phyloP scores from a whole-genome alignment of 768 basidiomycete species.

The Mycena albidolilacea region DNA sequence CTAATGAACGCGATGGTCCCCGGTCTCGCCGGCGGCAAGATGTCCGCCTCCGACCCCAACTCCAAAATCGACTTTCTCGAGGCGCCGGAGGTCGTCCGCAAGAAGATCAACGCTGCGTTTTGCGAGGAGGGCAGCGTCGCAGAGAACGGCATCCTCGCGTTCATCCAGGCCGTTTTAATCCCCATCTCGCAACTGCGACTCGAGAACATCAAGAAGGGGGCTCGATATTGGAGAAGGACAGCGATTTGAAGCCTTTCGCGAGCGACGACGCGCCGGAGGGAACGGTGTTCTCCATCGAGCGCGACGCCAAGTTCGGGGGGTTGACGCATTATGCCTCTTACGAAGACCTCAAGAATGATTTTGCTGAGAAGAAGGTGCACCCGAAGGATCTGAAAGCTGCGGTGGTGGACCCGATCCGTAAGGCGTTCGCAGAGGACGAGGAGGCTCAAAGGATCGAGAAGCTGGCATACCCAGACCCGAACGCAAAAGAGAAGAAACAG shows the following conservation, averaged over 20 bases:
- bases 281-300: constrained; percentile 83
- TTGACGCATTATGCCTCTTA: constrained; percentile 80
- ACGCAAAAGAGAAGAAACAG: constrained; percentile 70
- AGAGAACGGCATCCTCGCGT: constrained; percentile 91
- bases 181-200: constrained; percentile 85
- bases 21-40: constrained; percentile 95
- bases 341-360: constrained; percentile 81
- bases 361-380: constrained; percentile 82
- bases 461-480: constrained; percentile 79
- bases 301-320: constrained; percentile 89
- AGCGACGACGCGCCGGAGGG: constrained; percentile 81
- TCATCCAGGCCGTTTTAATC: constrained; percentile 88
- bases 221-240: constrained; percentile 62
- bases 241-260: constrained; percentile 75
- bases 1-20: constrained; percentile 99
- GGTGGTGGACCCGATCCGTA: constrained; percentile 85
- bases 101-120: constrained; percentile 93
- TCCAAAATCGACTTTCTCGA: constrained; percentile 99
- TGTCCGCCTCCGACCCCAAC: constrained; percentile 98
- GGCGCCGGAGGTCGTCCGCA: constrained; percentile 82
- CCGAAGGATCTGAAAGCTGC: constrained; percentile 91
- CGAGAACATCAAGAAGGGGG: constrained; percentile 65
- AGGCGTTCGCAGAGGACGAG: constrained; percentile 79
- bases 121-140: constrained; percentile 93
- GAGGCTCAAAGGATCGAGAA: constrained; percentile 87